Percentiles rank a stretch among this genome's conserved stretches.
These are phyloP conservation scores for Waitea zeae DNA, from an alignment of 1,284 basidiomycete genomes.

Conservation along the genomic window DNA sequence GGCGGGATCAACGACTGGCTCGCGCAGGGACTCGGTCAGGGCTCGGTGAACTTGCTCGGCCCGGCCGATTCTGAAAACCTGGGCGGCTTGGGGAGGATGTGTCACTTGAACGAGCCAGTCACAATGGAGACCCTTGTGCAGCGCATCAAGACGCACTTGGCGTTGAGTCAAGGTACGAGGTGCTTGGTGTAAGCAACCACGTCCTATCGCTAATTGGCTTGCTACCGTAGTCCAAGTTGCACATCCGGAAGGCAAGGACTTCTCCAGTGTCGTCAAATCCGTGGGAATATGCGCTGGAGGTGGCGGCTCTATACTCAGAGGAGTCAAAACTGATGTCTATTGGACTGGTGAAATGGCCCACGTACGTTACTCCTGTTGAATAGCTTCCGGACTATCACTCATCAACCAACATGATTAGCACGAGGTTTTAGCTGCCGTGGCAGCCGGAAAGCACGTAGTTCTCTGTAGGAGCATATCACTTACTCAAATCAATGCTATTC, in stretches of 20 bases:
- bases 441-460: constrained; percentile 57
- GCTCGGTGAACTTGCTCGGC: constrained; percentile 15
- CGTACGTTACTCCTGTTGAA: constrained; percentile 22
- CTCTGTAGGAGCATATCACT: constrained; percentile 34
- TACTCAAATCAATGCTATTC: constrained; percentile 3
- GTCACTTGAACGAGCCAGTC: constrained; percentile 23
- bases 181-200: constrained; percentile 3
- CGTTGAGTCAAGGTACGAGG: constrained; percentile 41
- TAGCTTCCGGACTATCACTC: background rate
- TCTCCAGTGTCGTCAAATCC: too few relatives aligned
- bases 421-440: constrained; percentile 65
- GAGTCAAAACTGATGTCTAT: constrained; percentile 62
- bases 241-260: constrained; percentile 19
- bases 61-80: constrained; percentile 12
- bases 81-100: constrained; percentile 10
- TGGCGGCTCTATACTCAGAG: constrained; percentile 58
- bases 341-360: constrained; percentile 89
- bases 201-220: constrained; percentile 3
- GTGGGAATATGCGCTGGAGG: constrained; percentile 81
- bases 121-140: constrained; percentile 39
- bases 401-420: constrained; percentile 33
- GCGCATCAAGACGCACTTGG: constrained; percentile 55
- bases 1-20: constrained; percentile 85
- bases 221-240: constrained; percentile 59
- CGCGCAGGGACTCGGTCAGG: constrained; percentile 15